Evolutionary conservation across 257 asterid genomes (phyloP).

Genomic region (Solanum lignicaule): DNA sequence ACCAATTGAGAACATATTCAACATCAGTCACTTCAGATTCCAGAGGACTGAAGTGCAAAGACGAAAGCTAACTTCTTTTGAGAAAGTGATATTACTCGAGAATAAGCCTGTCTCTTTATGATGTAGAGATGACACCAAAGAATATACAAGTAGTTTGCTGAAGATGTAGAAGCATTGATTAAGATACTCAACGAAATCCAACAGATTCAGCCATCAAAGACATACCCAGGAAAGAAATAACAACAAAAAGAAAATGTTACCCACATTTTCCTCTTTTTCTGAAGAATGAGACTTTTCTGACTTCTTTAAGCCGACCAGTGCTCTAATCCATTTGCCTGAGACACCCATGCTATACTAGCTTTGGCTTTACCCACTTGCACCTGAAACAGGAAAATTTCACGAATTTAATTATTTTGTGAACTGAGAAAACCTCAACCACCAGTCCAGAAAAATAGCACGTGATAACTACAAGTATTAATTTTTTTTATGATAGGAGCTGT

Average conservation of each 20-base stretch:
- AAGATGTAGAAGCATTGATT: neutral
- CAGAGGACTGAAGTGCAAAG: neutral
- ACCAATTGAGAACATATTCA: neutral
- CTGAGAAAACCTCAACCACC: neutral
- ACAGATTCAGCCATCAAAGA: neutral
- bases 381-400: conserved; percentile 27
- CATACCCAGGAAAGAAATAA: neutral
- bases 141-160: neutral
- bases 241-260: conserved; percentile 11
- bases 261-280: conserved; percentile 57
- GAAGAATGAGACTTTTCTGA: conserved; percentile 55
- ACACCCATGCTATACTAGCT: conserved; percentile 54
- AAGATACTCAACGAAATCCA: neutral
- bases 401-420: neutral
- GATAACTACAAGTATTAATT: neutral
- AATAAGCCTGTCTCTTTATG: neutral
- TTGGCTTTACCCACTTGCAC: conserved; percentile 11
- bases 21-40: neutral
- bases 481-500: neutral
- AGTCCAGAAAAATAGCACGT: neutral
- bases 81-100: neutral
- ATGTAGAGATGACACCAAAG: neutral
- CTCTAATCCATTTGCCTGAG: conserved; percentile 81
- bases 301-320: conserved; percentile 74
- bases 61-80: neutral